Base-by-base conservation (phyloP, 805 yeast genomes). In the Sporopachydermia lactativora region DNA sequence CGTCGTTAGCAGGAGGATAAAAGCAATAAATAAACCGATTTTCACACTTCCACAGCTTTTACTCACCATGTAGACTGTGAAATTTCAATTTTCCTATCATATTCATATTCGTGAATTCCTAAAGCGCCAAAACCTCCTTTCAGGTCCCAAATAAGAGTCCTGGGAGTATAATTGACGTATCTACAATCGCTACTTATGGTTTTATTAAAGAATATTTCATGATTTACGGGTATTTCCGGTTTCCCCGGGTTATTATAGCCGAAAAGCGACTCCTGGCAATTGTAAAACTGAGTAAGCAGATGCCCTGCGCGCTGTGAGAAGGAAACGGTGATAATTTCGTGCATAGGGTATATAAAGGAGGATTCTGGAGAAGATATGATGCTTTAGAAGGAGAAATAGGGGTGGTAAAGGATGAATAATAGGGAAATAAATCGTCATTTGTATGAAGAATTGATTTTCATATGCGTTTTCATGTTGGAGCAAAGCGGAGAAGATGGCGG, bases 81-180 rank as follows among this genome's bases (percentile, higher is more conserved):
- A 47, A 24, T 24, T 24, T 24, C 13, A 24, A 24, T 24, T 24
- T 8, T 24, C 31, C 8, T n/a, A 24, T n/a, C n/a, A 8, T 24
- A 24, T 15, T 59, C 60, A 45, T 71, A 75, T 41, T 75, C 80
- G 51, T 58, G 68, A 42, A 65, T 66, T 2, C 73, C 70, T 37
- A 83, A 56, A 1, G 84, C 62, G 0, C 96, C 96, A 51, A 68
- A 71, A 0, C 95, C 95, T 39, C 81, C 78, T 15, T 68, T 62
- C 37, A 76, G 69, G 46, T 92, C 97, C 78, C 88, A 84, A n/a
- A 85, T 50, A 28, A 85, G 50, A 0, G 82, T 73, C 42, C 97
- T 61, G 1, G 98, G 97, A n/a, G 79, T 66, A 53, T 75, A 84
- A n/a, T 75, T 71, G 1, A 71, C 69, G 0, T 72, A 58, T 40